A percentile compares a stretch with the other conserved stretches of the same genome.
Conservation (phyloP, 306 rosid genomes). For the Ziziphus jujuba region DNA sequence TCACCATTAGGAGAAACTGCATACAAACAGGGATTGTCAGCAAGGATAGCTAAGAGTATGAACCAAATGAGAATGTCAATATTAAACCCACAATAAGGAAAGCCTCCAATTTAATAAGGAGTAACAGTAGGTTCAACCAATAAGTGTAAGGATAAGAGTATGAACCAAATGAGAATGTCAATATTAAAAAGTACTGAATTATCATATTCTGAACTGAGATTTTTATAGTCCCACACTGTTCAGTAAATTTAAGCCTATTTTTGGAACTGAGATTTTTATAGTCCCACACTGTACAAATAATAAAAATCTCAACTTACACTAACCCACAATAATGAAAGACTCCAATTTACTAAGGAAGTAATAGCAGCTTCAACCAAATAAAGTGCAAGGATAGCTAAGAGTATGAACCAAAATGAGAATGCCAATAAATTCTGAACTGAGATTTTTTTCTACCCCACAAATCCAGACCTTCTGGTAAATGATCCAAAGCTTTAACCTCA, state of each 20-base stretch:
- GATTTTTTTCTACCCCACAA: too few relatives aligned
- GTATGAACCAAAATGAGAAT: background rate
- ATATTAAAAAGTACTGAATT: background rate
- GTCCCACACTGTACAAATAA: too few relatives aligned
- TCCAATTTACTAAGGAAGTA: background rate
- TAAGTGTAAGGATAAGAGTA: background rate
- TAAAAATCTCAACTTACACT: background rate
- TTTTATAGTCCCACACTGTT: background rate
- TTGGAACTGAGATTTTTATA: too few relatives aligned
- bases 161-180: background rate
- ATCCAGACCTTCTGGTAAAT: too few relatives aligned
- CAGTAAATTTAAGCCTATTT: background rate
- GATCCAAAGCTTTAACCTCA: too few relatives aligned
- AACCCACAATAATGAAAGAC: background rate
- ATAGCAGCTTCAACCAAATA: background rate
- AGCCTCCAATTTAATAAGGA: background rate
- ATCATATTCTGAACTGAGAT: background rate
- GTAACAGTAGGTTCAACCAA: background rate
- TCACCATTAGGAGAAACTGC: conserved; percentile 42
- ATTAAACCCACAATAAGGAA: background rate
- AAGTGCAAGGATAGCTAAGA: background rate
- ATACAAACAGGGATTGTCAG: conserved; percentile 9
- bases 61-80: too few relatives aligned
- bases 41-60: too few relatives aligned
- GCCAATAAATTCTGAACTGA: too few relatives aligned